A percentile compares a stretch with the other conserved stretches of the same genome.
phyloP scores from a whole-genome alignment of 306 rosid genomes.

The Glycyrrhiza uralensis region DNA sequence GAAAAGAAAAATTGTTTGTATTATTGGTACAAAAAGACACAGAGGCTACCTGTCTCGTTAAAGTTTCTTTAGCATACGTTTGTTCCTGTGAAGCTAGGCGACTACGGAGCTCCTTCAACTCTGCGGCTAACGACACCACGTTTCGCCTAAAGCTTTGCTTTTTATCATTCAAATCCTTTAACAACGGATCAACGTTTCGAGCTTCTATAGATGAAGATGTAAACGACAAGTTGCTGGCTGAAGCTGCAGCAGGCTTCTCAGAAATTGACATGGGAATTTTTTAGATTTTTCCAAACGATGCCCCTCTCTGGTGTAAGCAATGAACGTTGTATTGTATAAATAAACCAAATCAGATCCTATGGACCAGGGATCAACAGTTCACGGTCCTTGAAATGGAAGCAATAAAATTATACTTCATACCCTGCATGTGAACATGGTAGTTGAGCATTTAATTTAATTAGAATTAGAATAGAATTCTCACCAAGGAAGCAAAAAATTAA shows the following conservation, averaged over 20 bases:
- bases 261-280: slow-evolving; percentile 51
- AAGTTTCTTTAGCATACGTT: slow-evolving; percentile 61
- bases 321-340: not conserved
- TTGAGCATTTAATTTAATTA: slow-evolving; percentile 43
- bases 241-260: slow-evolving; percentile 51
- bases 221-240: not conserved
- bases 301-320: not conserved
- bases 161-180: slow-evolving; percentile 79
- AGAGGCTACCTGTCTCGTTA: slow-evolving; percentile 73
- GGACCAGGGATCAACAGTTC: slow-evolving; percentile 23
- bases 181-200: slow-evolving; percentile 69
- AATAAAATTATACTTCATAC: slow-evolving; percentile 25
- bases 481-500: not conserved
- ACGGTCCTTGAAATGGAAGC: slow-evolving; percentile 34
- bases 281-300: not conserved
- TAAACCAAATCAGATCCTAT: slow-evolving; percentile 30
- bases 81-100: slow-evolving; percentile 84
- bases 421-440: slow-evolving; percentile 47
- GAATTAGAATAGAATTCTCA: slow-evolving; percentile 25
- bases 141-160: slow-evolving; percentile 86
- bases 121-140: slow-evolving; percentile 84
- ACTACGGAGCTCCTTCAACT: slow-evolving; percentile 78
- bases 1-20: not conserved
- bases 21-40: slow-evolving; percentile 17
- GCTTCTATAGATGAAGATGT: slow-evolving; percentile 18